A percentile compares a stretch with the other conserved stretches of the same genome.
These are phyloP conservation scores for Eucalyptus shirleyi DNA, from an alignment of 345 rosid species.

Conservation along the genomic window DNA sequence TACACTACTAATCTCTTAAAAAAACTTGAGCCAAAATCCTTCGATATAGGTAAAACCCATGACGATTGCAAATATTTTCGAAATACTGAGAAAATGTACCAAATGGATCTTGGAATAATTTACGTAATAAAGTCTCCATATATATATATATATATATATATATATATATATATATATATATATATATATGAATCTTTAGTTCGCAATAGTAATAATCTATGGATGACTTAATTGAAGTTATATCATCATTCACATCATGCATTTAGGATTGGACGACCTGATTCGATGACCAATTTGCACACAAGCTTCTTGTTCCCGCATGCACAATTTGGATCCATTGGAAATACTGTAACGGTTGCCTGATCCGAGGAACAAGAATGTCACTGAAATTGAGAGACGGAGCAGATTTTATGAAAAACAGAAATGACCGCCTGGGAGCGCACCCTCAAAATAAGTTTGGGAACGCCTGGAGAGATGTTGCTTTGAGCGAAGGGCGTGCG, in stretches of 20 bases:
- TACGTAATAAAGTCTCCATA: rapidly evolving
- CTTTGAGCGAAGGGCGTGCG: neutral
- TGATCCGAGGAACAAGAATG: neutral
- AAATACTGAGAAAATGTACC: neutral
- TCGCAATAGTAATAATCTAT: neutral
- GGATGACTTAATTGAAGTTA: neutral
- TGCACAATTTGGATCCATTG: neutral
- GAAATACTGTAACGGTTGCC: neutral
- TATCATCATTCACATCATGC: neutral
- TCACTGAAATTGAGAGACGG: neutral
- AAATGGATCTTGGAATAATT: neutral
- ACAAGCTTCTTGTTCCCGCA: neutral
- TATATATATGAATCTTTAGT: neutral
- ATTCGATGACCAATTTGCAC: neutral
- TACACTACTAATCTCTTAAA: neutral
- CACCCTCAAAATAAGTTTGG: neutral
- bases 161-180: rapidly evolving
- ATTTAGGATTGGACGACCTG: neutral
- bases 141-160: rapidly evolving
- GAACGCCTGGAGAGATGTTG: neutral
- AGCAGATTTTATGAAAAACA: neutral
- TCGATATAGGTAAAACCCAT: neutral
- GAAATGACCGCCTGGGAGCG: neutral
- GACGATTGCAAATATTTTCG: neutral
- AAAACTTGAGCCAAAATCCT: neutral